A percentile compares a stretch with the other conserved stretches of the same genome.
phyloP scores from a whole-genome alignment of 2,329 filamentous ascomycete genomes.

The Teratosphaeria destructans region DNA sequence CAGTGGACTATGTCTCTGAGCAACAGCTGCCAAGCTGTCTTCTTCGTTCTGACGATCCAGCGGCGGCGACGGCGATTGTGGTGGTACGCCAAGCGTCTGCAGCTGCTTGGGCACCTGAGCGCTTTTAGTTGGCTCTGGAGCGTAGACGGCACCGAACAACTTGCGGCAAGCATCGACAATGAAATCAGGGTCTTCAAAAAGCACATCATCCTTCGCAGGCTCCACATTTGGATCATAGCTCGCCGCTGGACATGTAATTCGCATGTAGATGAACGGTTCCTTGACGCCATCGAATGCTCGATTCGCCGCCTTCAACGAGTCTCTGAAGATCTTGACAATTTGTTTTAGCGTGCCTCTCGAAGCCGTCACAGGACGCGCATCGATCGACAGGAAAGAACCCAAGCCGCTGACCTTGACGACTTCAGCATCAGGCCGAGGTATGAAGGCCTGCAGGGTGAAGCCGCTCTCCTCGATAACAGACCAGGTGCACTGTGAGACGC shows the following conservation, averaged over 20 bases:
- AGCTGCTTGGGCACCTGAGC: background rate
- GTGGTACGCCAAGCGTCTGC: background rate
- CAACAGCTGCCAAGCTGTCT: background rate
- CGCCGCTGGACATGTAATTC: slow-evolving; percentile 50
- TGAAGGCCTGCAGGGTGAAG: slow-evolving; percentile 46
- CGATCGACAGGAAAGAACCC: slow-evolving; percentile 55
- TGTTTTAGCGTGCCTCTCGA: slow-evolving; percentile 49
- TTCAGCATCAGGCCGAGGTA: slow-evolving; percentile 44
- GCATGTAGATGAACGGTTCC: slow-evolving; percentile 53
- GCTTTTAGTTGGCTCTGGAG: background rate
- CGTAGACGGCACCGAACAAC: slow-evolving; percentile 31
- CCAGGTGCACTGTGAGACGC: slow-evolving; percentile 45
- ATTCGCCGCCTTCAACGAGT: slow-evolving; percentile 32
- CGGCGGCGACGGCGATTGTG: background rate
- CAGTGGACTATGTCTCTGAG: background rate
- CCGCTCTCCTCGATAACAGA: slow-evolving; percentile 25
- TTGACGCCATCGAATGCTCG: slow-evolving; percentile 24
- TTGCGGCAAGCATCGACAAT: slow-evolving; percentile 35
- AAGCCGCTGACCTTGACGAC: slow-evolving; percentile 29
- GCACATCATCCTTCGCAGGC: slow-evolving; percentile 59
- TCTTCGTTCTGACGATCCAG: background rate
- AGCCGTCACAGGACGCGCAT: slow-evolving; percentile 53
- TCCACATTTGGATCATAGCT: slow-evolving; percentile 66
- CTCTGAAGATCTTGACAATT: slow-evolving; percentile 44
- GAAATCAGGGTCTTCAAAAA: slow-evolving; percentile 49